Percentiles rank a stretch among this genome's conserved stretches.
Evolutionary conservation across 371 early-diverging fungal genomes (phyloP).

Genomic region (Choanephora cucurbitarum): DNA sequence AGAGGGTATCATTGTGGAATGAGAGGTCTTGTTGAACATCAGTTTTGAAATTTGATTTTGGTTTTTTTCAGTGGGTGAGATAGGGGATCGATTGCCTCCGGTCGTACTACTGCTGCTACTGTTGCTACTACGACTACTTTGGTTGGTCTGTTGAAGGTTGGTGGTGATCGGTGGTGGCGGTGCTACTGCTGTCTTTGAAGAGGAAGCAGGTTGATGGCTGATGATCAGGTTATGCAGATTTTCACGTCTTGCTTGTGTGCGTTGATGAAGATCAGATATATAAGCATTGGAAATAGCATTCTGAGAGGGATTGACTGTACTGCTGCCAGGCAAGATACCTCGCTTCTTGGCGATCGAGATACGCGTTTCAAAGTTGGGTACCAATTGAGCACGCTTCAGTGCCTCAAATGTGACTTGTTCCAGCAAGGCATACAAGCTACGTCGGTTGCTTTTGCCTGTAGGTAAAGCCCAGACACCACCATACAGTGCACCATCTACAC

Average conservation of each 20-base stretch:
- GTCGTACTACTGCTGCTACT: background rate
- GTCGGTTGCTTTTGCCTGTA: constrained; percentile 37
- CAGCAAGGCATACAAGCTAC: constrained; percentile 46
- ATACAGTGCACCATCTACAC: constrained; percentile 44
- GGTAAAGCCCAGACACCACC: constrained; percentile 53
- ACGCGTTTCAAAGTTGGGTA: constrained; percentile 55
- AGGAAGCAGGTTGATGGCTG: constrained; percentile 7
- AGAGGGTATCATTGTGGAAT: constrained; percentile 16
- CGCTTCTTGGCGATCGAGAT: constrained; percentile 51
- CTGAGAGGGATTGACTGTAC: constrained; percentile 1
- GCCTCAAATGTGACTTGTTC: constrained; percentile 58
- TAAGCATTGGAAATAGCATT: constrained; percentile 8
- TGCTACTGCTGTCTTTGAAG: constrained; percentile 10
- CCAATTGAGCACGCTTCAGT: constrained; percentile 49
- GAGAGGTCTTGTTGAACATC: constrained; percentile 34
- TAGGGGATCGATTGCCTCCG: constrained; percentile 6
- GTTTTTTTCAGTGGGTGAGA: background rate
- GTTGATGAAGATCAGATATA: constrained; percentile 12
- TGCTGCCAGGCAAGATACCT: constrained; percentile 27
- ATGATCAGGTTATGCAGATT: background rate
- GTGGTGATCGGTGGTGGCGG: no score
- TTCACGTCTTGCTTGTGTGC: constrained; percentile 9
- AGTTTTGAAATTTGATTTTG: constrained; percentile 30
- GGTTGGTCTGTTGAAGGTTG: background rate
- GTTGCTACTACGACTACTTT: background rate